Percentiles rank a stretch among this genome's conserved stretches.
Evolutionary conservation across 495 filamentous ascomycete genomes (phyloP).

Genomic region (Friedmanniomyces endolithicus): DNA sequence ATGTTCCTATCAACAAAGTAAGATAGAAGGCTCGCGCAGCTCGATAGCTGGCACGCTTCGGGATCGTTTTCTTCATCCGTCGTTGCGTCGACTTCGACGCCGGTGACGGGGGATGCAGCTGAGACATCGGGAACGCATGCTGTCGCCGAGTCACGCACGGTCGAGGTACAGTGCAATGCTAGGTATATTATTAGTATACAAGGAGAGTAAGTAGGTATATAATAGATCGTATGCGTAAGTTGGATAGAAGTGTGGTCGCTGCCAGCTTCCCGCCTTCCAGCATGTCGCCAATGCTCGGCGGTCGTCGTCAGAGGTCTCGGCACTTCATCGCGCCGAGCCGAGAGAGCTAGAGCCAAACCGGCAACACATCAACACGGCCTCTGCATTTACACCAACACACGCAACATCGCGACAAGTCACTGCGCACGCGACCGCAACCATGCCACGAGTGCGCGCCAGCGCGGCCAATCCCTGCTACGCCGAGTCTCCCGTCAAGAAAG

Average conservation of each 20-base stretch:
- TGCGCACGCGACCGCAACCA: not conserved
- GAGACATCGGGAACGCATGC: slow-evolving; percentile 5
- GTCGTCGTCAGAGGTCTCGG: no score
- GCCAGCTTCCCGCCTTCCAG: no score
- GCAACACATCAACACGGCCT: not conserved
- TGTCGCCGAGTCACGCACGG: not conserved
- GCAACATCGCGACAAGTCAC: not conserved
- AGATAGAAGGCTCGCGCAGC: slow-evolving; percentile 30
- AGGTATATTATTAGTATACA: no score
- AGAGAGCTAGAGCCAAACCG: no score
- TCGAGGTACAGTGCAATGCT: no score
- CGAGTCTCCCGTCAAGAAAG: slow-evolving; percentile 23
- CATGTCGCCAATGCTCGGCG: no score
- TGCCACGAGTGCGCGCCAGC: slow-evolving; percentile 24
- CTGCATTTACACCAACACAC: not conserved
- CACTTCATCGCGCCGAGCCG: no score
- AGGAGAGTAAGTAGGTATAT: no score
- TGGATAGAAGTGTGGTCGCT: no score
- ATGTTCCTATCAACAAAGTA: slow-evolving; percentile 22
- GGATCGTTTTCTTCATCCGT: not conserved
- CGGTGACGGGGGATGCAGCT: not conserved
- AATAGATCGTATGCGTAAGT: no score
- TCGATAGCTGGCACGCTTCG: slow-evolving; percentile 5
- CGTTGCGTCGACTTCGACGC: not conserved
- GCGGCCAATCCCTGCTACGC: slow-evolving; percentile 4